Percentiles rank a stretch among this genome's conserved stretches.
These are phyloP conservation scores for Paxillus ammoniavirescens DNA, from an alignment of 768 basidiomycete species.

Conservation along the genomic window DNA sequence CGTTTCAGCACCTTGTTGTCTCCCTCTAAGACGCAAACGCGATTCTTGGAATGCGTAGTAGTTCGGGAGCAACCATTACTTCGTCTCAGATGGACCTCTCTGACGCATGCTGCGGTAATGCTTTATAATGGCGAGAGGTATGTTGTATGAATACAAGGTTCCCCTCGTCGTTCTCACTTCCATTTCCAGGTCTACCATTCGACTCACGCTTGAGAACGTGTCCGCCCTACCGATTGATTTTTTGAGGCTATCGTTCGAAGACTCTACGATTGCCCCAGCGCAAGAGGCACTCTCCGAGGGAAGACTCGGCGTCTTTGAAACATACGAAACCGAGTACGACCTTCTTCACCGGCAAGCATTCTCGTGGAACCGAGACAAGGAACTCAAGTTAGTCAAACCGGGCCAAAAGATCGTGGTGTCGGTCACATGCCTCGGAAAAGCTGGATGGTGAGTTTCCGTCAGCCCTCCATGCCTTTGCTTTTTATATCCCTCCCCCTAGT, in stretches of 20 bases:
- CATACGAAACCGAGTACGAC: slow-evolving; percentile 88
- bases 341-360: slow-evolving; percentile 79
- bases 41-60: slow-evolving; percentile 79
- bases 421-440: slow-evolving; percentile 82
- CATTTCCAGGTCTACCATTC: slow-evolving; percentile 66
- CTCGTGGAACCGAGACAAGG: slow-evolving; percentile 55
- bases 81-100: slow-evolving; percentile 81
- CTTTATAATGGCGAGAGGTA: slow-evolving; percentile 93
- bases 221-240: slow-evolving; percentile 84
- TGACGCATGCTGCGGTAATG: slow-evolving; percentile 94
- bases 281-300: slow-evolving; percentile 79
- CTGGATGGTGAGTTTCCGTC: slow-evolving; percentile 73
- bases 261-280: slow-evolving; percentile 79
- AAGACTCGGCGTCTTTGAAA: slow-evolving; percentile 76
- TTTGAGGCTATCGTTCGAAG: slow-evolving; percentile 82
- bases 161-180: slow-evolving; percentile 5
- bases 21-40: slow-evolving; percentile 29
- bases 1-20: slow-evolving; percentile 31
- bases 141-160: slow-evolving; percentile 22
- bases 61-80: slow-evolving; percentile 86
- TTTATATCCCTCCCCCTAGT: slow-evolving; percentile 39
- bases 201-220: slow-evolving; percentile 87
- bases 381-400: slow-evolving; percentile 54
- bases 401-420: slow-evolving; percentile 69
- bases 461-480: neutral